phyloP scores from a whole-genome alignment of 176 grass and related monocot genomes.

The Eragrostis curvula region DNA sequence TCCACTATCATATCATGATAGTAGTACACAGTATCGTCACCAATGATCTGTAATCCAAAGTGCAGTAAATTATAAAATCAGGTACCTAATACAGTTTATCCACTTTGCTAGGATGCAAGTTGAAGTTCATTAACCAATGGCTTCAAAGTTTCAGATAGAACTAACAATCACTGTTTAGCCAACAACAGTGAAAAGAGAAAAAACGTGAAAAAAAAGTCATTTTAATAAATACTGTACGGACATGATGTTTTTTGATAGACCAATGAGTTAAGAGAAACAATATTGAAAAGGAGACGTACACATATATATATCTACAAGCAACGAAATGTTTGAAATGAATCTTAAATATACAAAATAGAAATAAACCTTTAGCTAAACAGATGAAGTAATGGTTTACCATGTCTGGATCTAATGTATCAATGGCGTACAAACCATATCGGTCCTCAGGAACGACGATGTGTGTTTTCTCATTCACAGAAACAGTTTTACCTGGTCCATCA shows the following conservation, averaged over 20 bases:
- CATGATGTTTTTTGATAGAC: background rate
- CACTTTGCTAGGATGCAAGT: background rate
- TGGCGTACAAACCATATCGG: constrained; percentile 88
- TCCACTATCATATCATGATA: constrained; percentile 99
- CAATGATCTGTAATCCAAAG: constrained; percentile 66
- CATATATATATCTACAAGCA: constrained; percentile 2
- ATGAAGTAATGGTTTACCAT: constrained; percentile 59
- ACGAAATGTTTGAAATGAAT: background rate
- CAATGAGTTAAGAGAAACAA: background rate
- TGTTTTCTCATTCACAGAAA: constrained; percentile 81
- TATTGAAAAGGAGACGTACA: background rate
- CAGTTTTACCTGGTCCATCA: constrained; percentile 75
- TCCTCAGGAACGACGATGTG: constrained; percentile 81
- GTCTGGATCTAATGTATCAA: constrained; percentile 86
- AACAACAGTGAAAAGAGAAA: background rate
- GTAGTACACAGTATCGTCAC: constrained; percentile 82
- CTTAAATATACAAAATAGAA: constrained; percentile 22
- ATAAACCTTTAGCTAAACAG: constrained; percentile 1
- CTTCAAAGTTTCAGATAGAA: background rate
- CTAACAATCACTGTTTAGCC: background rate
- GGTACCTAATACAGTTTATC: constrained; percentile 9
- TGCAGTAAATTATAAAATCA: constrained; percentile 16
- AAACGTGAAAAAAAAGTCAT: background rate
- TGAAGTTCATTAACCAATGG: constrained; percentile 7
- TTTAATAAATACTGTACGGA: background rate